Evolutionary conservation across 331 rosid species (phyloP).

Genomic region (Erythrophleum ivorense): DNA sequence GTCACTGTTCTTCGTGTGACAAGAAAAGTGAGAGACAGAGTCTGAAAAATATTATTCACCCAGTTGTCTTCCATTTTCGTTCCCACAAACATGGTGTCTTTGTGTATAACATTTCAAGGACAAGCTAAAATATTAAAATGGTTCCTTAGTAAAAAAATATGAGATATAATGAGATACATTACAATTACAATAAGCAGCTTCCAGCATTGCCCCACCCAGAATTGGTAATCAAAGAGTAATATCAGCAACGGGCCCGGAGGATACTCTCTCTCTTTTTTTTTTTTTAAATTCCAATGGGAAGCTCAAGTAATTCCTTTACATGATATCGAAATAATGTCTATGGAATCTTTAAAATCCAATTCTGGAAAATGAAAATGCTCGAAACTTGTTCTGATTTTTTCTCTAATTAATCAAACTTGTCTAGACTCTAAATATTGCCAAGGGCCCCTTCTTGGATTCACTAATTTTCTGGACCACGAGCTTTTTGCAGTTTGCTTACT

Average conservation of each 20-base stretch:
- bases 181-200: not conserved
- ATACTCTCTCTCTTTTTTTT: not conserved
- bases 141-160: not conserved
- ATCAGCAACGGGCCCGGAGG: not conserved
- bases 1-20: not conserved
- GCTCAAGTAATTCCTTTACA: not conserved
- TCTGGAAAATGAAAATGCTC: not conserved
- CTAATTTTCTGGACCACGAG: too few species aligned
- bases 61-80: constrained; percentile 19
- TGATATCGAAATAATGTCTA: constrained; percentile 13
- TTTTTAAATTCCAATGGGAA: not conserved
- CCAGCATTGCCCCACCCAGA: not conserved
- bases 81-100: constrained; percentile 18
- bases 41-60: not conserved
- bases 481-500: not conserved
- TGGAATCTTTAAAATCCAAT: constrained; percentile 17
- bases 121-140: not conserved
- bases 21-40: not conserved
- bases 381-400: not conserved
- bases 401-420: not conserved
- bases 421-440: too few species aligned
- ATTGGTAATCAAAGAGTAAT: not conserved
- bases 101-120: constrained; percentile 18
- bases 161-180: not conserved
- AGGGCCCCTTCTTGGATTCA: too few species aligned